Evolutionary conservation across 1,284 basidiomycete species (phyloP).

Genomic region (Sparassis latifolia): DNA sequence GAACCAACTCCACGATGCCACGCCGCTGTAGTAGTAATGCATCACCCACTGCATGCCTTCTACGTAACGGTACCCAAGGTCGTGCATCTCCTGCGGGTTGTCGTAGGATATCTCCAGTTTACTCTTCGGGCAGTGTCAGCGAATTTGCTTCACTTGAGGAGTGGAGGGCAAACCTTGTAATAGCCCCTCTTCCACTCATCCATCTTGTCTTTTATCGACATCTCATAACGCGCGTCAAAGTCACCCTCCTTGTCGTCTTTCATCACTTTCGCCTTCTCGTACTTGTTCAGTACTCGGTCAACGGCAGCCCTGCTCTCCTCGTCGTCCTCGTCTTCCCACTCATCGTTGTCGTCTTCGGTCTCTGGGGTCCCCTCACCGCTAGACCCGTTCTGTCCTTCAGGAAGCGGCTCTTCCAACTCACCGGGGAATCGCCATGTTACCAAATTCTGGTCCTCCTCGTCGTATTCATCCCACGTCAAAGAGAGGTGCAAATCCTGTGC

Average conservation of each 20-base stretch:
- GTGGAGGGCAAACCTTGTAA: constrained; percentile 63
- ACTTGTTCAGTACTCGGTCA: constrained; percentile 82
- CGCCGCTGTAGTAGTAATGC: constrained; percentile 97
- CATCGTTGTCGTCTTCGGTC: constrained; percentile 23
- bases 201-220: constrained; percentile 78
- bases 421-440: constrained; percentile 59
- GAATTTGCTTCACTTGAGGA: not conserved
- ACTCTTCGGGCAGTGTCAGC: constrained; percentile 37
- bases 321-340: constrained; percentile 44
- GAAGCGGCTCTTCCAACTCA: constrained; percentile 34
- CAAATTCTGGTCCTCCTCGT: constrained; percentile 75
- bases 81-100: constrained; percentile 58
- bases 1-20: constrained; percentile 98
- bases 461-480: constrained; percentile 86
- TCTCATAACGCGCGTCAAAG: constrained; percentile 74
- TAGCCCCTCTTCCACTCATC: constrained; percentile 88
- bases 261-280: constrained; percentile 75
- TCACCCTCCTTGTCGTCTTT: constrained; percentile 64
- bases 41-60: constrained; percentile 99
- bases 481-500: constrained; percentile 71
- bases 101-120: constrained; percentile 81
- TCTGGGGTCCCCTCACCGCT: constrained; percentile 19
- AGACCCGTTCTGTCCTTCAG: constrained; percentile 29
- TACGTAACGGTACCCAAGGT: constrained; percentile 76
- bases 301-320: constrained; percentile 57